Conservation (phyloP, 441 rosid species). For the Pelargonium cotyledonis region DNA sequence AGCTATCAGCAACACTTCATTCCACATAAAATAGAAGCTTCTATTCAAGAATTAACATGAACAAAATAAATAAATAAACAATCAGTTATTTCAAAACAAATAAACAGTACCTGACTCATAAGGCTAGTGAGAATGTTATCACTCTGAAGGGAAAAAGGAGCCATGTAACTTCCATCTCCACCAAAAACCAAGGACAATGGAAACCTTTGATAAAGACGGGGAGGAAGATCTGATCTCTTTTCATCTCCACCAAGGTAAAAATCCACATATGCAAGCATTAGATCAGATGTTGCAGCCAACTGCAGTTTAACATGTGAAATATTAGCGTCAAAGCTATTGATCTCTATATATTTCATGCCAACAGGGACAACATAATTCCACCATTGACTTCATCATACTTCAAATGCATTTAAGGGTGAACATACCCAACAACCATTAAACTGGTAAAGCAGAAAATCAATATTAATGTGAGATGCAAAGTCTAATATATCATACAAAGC, state of each 20-base stretch:
- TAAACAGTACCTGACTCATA: conserved; percentile 68
- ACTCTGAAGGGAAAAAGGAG: conserved; percentile 92
- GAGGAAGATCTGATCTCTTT: conserved; percentile 94
- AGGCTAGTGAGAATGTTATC: conserved; percentile 91
- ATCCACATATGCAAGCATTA: conserved; percentile 94
- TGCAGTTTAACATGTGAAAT: conserved; percentile 24
- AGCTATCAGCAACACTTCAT: conserved; percentile 15
- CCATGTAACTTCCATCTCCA: conserved; percentile 99
- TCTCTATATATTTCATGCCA: background rate
- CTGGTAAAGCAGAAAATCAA: background rate
- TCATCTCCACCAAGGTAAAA: conserved; percentile 99
- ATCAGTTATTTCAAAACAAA: background rate
- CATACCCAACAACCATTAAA: background rate
- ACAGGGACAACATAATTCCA: background rate
- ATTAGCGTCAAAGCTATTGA: background rate
- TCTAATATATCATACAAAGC: background rate
- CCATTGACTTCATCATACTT: too few species aligned
- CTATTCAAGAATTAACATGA: conserved; percentile 2
- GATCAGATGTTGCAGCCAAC: conserved; percentile 96
- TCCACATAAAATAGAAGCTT: background rate
- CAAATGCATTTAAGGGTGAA: background rate
- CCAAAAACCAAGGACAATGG: conserved; percentile 89
- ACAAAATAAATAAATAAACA: conserved; percentile 10
- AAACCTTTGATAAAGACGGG: conserved; percentile 69
- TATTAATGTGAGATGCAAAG: background rate